Base-by-base conservation (phyloP, 176 grass and related monocot genomes). In the Triticum dicoccoides region DNA sequence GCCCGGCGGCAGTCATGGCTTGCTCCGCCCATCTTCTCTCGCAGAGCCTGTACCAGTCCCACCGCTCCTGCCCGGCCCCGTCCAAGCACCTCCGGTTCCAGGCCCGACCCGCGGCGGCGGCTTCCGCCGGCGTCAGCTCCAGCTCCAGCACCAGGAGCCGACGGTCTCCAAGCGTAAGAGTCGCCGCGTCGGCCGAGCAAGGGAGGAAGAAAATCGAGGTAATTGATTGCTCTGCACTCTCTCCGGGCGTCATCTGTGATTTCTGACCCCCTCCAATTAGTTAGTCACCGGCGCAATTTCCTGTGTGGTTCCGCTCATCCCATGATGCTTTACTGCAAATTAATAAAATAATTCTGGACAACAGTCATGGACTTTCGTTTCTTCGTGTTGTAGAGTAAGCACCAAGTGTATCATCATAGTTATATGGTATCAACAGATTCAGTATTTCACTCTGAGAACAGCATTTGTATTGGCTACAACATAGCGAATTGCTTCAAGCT, bases 181-280 rank as follows among this genome's bases (percentile, higher is more conserved):
- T 89, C 61, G 34, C 69, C 32, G 94, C 97, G 41, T 92, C 91
- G 49, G 85, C 56, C 61, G 89, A 88, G 10, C 67, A 91, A 20
- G 92, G 64, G 86, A 89, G 79, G 75, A 88, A 72, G 80, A 90
- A 99, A 79, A 73, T 99, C 29, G 92, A 99, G 97, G 97, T 99
- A 88, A 79, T 29, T n/a, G 20, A 58, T 20, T 56, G 27, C 25
- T 72, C 42, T 37, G 5, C 71, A 64, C 20, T 39, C 9, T 66
- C 24, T 79, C 9, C 8, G 0, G 6, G 9, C 44, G 5, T 18
- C 11, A 1, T 39, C 10, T 38, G 34, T 11, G 5, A 83, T 68
- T 67, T 69, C 15, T 52, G 37, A 29, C 37, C 24, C n/a, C 49
- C 5, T 51, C 37, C 24, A 20, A 6, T 65, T 30, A 23, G 23